A percentile compares a stretch with the other conserved stretches of the same genome.
These are phyloP conservation scores for Globisporangium cystogenes DNA, from an alignment of 352 stramenopile genomes.

Conservation along the genomic window DNA sequence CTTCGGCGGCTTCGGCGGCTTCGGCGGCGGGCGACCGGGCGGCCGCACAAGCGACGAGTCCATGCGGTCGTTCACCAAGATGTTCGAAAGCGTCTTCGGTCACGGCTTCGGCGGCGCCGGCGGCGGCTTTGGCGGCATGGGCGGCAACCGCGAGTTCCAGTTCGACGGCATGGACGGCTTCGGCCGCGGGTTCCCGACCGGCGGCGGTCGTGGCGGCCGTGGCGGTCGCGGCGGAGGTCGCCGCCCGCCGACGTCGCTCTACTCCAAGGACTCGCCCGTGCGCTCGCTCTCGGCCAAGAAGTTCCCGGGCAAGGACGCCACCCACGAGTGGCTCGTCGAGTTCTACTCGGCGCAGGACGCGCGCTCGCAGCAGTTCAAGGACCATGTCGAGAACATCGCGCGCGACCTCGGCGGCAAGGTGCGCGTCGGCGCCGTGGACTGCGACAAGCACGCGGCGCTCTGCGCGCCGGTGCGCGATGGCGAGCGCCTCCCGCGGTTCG, in stretches of 20 bases:
- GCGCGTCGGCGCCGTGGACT: conserved; percentile 74
- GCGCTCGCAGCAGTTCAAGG: conserved; percentile 50
- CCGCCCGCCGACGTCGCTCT: too few relatives aligned
- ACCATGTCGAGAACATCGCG: conserved; percentile 56
- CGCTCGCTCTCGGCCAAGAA: conserved; percentile 63
- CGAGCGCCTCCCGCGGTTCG: conserved; percentile 48
- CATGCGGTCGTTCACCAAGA: conserved; percentile 77
- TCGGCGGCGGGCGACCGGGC: too few relatives aligned
- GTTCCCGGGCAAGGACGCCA: conserved; percentile 57
- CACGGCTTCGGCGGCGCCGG: conserved; percentile 35
- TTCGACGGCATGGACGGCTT: conserved; percentile 81
- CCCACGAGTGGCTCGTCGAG: conserved; percentile 80
- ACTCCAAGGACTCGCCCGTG: conserved; percentile 54
- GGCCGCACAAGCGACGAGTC: conserved; percentile 43
- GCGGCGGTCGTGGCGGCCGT: too few relatives aligned
- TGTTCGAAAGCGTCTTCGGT: conserved; percentile 88
- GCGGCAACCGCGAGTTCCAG: conserved; percentile 65
- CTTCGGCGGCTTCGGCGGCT: conserved; percentile 3
- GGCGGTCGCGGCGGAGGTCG: too few relatives aligned
- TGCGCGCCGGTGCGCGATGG: conserved; percentile 36
- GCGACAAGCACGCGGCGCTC: conserved; percentile 54
- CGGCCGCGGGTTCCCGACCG: conserved; percentile 29
- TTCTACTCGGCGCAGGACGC: conserved; percentile 66
- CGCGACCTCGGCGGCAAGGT: conserved; percentile 65
- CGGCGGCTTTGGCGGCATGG: conserved; percentile 15